Conservation (phyloP, 306 rosid genomes). For the Mimosa pudica region DNA sequence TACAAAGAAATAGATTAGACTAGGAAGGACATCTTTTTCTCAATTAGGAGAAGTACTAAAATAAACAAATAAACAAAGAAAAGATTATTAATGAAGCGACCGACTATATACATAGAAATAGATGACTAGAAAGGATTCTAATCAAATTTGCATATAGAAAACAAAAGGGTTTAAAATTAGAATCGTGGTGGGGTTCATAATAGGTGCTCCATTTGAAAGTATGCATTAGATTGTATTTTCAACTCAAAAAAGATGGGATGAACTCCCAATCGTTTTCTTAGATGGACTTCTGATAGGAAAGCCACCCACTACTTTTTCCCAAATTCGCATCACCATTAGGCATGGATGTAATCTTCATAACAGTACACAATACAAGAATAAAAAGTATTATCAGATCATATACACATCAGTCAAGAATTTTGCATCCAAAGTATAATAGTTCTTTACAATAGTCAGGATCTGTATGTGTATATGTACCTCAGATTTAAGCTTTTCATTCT, state of each 20-base stretch:
- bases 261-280: conserved; percentile 2
- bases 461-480: conserved; percentile 55
- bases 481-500: conserved; percentile 85
- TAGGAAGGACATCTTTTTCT: not conserved
- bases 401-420: not conserved
- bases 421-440: conserved; percentile 16
- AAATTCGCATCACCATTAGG: conserved; percentile 34
- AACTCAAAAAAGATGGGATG: not conserved
- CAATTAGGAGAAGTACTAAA: not conserved
- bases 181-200: not conserved
- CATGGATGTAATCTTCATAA: conserved; percentile 10
- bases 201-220: not conserved
- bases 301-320: conserved; percentile 29
- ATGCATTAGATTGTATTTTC: not conserved
- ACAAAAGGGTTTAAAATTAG: not conserved
- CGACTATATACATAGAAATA: too few relatives aligned
- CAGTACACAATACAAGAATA: not conserved
- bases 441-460: not conserved
- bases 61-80: too few relatives aligned
- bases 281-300: conserved; percentile 52
- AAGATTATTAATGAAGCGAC: too few relatives aligned
- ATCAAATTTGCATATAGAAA: not conserved
- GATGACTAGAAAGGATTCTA: too few relatives aligned
- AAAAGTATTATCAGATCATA: not conserved
- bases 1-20: not conserved